Percentiles rank a stretch among this genome's conserved stretches.
phyloP scores from a whole-genome alignment of 768 basidiomycete genomes.

The Mycena latifolia region DNA sequence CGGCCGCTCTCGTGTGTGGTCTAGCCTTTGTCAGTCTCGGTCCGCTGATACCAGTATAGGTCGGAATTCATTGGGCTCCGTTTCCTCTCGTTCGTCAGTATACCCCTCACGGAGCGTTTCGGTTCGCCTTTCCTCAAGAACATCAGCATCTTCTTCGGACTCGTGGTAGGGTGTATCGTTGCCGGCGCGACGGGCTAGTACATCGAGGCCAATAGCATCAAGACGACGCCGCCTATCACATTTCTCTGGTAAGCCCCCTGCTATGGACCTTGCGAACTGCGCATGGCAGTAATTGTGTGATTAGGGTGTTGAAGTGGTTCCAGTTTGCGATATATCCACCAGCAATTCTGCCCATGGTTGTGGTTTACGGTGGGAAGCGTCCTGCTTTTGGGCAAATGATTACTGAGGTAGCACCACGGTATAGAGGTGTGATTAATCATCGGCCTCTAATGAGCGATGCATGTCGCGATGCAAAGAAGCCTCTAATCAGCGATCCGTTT shows the following conservation, averaged over 20 bases:
- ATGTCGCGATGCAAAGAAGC: too few relatives aligned
- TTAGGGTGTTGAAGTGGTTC: conserved; percentile 35
- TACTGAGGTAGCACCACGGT: too few relatives aligned
- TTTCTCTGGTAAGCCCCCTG: conserved; percentile 72
- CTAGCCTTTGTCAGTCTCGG: too few relatives aligned
- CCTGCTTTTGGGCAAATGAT: too few relatives aligned
- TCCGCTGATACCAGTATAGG: too few relatives aligned
- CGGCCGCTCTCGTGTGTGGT: conserved; percentile 75
- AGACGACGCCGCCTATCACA: conserved; percentile 79
- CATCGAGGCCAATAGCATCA: conserved; percentile 75
- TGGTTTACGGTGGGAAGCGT: conserved; percentile 72
- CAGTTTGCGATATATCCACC: conserved; percentile 27
- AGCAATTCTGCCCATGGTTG: conserved; percentile 54
- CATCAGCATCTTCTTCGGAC: conserved; percentile 79
- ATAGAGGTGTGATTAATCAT: too few relatives aligned
- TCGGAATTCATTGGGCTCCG: conserved; percentile 91
- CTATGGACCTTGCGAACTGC: too few relatives aligned
- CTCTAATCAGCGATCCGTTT: too few relatives aligned
- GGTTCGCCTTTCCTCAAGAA: conserved; percentile 91
- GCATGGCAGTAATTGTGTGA: neutral
- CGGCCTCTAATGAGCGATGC: too few relatives aligned
- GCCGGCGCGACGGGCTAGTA: conserved; percentile 86
- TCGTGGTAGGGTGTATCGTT: conserved; percentile 84
- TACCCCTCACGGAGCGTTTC: conserved; percentile 84
- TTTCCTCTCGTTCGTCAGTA: conserved; percentile 83